Evolutionary conservation across 2,329 filamentous ascomycete species (phyloP).

Genomic region (Nemania sp.): DNA sequence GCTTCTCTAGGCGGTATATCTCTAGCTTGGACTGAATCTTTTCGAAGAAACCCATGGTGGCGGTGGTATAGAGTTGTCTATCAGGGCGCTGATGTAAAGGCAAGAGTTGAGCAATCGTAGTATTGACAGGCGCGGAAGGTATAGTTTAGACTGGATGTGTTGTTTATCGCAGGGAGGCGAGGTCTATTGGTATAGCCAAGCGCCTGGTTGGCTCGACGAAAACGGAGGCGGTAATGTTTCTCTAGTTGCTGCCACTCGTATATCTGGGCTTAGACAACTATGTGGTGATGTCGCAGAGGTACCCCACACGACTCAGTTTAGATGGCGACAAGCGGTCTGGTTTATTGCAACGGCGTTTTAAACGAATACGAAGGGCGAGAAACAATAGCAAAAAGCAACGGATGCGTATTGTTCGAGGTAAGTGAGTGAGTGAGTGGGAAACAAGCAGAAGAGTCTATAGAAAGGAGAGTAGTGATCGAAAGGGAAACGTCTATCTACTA

Average conservation of each 20-base stretch:
- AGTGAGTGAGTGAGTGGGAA: slow-evolving; percentile 12
- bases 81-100: not conserved
- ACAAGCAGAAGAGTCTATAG: not conserved
- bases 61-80: slow-evolving; percentile 6
- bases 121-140: not conserved
- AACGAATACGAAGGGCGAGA: not conserved
- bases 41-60: slow-evolving; percentile 62
- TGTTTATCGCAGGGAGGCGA: not conserved
- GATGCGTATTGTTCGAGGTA: not conserved
- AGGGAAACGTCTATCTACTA: slow-evolving; percentile 32
- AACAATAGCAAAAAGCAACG: not conserved
- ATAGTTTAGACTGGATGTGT: not conserved
- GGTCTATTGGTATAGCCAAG: slow-evolving; percentile 15
- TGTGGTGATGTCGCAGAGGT: slow-evolving; percentile 24
- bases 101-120: not conserved
- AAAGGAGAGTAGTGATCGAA: slow-evolving; percentile 16
- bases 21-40: slow-evolving; percentile 79
- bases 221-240: slow-evolving; percentile 21
- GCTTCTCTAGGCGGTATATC: slow-evolving; percentile 93
- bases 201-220: not conserved
- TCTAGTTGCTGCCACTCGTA: slow-evolving; percentile 12
- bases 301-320: slow-evolving; percentile 19
- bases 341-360: not conserved
- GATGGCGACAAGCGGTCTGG: slow-evolving; percentile 15
- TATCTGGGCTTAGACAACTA: slow-evolving; percentile 19